Evolutionary conservation across 1,284 basidiomycete species (phyloP).

Genomic region (Trichosporon faecale): DNA sequence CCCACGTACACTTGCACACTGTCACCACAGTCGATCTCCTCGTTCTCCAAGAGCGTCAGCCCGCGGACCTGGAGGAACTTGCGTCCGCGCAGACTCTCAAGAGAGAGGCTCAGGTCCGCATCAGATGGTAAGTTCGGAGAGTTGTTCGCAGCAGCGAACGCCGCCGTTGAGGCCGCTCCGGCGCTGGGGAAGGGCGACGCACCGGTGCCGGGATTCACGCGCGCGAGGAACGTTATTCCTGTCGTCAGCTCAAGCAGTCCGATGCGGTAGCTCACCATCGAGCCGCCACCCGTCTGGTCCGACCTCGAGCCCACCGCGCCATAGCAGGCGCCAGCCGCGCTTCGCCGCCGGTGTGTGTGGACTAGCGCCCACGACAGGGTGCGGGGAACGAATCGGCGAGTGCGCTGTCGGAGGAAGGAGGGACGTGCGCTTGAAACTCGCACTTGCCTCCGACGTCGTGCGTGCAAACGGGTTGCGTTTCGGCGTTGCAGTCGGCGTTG

Average conservation of each 20-base stretch:
- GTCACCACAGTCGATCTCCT: constrained; percentile 37
- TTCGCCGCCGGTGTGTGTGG: not conserved
- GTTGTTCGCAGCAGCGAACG: constrained; percentile 15
- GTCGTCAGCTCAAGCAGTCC: not conserved
- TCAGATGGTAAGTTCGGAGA: constrained; percentile 32
- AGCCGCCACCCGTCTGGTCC: constrained; percentile 48
- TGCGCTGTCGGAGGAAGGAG: constrained; percentile 6
- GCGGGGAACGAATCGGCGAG: not conserved
- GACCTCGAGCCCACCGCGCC: constrained; percentile 50
- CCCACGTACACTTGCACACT: constrained; percentile 39
- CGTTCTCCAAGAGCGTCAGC: constrained; percentile 35
- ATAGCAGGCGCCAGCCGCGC: constrained; percentile 45
- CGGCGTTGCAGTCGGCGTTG: not conserved
- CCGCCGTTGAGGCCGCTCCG: constrained; percentile 8
- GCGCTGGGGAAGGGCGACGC: constrained; percentile 21
- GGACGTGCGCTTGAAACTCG: constrained; percentile 6
- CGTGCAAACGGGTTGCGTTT: constrained; percentile 19
- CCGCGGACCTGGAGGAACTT: constrained; percentile 45
- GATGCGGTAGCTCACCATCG: constrained; percentile 34
- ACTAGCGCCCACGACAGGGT: not conserved
- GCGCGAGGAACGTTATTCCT: constrained; percentile 49
- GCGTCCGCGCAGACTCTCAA: constrained; percentile 49
- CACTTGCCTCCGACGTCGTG: not conserved
- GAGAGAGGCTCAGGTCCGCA: constrained; percentile 50
- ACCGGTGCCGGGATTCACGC: not conserved